Evolutionary conservation across 2,329 filamentous ascomycete genomes (phyloP).

Genomic region (Fusarium virguliforme): DNA sequence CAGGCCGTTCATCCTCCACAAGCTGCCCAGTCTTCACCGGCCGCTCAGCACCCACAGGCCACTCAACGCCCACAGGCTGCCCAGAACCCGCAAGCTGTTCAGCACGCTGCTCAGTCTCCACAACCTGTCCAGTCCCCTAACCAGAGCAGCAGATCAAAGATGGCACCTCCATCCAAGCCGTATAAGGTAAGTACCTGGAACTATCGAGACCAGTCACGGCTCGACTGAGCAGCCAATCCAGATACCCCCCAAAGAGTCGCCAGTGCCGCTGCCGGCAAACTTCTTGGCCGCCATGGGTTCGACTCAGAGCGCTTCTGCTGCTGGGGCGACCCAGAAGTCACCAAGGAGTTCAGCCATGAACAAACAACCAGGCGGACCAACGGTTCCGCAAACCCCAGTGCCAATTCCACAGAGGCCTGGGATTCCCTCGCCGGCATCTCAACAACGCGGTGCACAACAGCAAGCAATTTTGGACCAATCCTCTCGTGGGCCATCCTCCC

Average conservation of each 20-base stretch:
- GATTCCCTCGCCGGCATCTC: slow-evolving; percentile 9
- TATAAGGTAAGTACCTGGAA: slow-evolving; percentile 55
- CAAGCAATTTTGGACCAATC: slow-evolving; percentile 13
- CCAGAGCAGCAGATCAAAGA: slow-evolving; percentile 48
- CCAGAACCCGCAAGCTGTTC: too few species aligned
- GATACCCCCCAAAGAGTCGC: slow-evolving; percentile 61
- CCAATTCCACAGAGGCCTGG: slow-evolving; percentile 52
- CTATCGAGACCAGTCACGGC: slow-evolving; percentile 44
- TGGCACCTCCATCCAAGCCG: slow-evolving; percentile 48
- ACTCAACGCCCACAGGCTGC: neutral
- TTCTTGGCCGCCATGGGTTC: slow-evolving; percentile 61
- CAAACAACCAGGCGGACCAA: slow-evolving; percentile 11
- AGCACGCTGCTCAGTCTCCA: neutral
- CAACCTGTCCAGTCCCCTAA: slow-evolving; percentile 8
- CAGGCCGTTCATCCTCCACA: slow-evolving; percentile 15
- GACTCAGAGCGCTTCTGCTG: slow-evolving; percentile 41
- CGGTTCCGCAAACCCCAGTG: slow-evolving; percentile 53
- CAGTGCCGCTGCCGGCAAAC: slow-evolving; percentile 62
- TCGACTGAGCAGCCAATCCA: slow-evolving; percentile 53
- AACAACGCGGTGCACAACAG: slow-evolving; percentile 2
- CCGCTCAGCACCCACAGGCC: neutral
- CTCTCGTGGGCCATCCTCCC: neutral
- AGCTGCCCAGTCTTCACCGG: neutral
- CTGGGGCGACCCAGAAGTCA: slow-evolving; percentile 31
- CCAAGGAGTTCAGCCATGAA: slow-evolving; percentile 27